A percentile compares a stretch with the other conserved stretches of the same genome.
Conservation (phyloP, 2,329 filamentous ascomycete genomes). For the Apiospora phragmitis region DNA sequence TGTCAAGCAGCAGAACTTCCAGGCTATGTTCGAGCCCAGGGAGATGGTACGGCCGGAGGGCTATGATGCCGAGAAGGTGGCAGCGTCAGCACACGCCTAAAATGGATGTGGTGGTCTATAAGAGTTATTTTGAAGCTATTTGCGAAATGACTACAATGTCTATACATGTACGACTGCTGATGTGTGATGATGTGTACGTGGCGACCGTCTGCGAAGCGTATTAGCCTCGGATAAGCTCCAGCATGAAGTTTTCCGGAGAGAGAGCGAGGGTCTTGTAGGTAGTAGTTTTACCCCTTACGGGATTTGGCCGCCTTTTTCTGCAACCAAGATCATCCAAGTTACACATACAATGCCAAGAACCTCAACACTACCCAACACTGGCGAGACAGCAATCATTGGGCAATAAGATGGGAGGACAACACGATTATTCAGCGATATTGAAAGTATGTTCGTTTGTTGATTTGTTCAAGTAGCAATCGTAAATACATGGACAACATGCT, state of each 20-base stretch:
- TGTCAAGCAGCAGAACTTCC: slow-evolving; percentile 60
- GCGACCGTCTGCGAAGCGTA: no score
- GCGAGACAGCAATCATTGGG: no score
- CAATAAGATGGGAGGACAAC: neutral
- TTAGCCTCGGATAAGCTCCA: no score
- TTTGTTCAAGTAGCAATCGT: neutral
- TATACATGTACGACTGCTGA: neutral
- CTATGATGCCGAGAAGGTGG: neutral
- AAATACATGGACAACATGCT: neutral
- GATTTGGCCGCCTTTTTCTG: no score
- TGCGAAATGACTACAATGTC: neutral
- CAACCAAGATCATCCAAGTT: neutral
- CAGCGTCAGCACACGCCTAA: neutral
- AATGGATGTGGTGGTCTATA: neutral
- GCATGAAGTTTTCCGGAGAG: neutral
- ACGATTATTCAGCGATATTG: neutral
- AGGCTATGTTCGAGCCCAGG: slow-evolving; percentile 44
- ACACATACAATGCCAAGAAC: no score
- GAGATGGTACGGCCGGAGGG: slow-evolving; percentile 41
- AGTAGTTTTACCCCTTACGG: no score
- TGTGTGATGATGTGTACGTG: no score
- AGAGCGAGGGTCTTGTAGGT: no score
- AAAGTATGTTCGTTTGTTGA: neutral
- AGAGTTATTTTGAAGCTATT: neutral
- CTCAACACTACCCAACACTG: neutral